Base-by-base conservation (phyloP, 108 stramenopile genomes). In the Skeletonema marinoi region DNA sequence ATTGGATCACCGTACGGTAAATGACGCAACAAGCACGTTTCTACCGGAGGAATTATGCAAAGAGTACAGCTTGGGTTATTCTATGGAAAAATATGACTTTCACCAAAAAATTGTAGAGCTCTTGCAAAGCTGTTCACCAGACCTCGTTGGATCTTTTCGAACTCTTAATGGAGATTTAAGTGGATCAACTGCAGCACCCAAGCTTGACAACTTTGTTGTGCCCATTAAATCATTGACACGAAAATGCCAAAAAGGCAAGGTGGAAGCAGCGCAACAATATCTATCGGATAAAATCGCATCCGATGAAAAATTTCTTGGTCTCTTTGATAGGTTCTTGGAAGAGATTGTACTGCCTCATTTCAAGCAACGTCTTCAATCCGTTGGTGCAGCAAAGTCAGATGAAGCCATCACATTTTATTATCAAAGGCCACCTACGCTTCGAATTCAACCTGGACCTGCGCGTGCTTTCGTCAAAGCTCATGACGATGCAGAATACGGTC, bases 371-470 rank as follows among this genome's bases (percentile, higher is more conserved):
- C 82, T 96, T 19, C 29, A 72, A 16, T 59, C 54, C 9, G 61
- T 74, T 21, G 83, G 70, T 29, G 78, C 38, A 32, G 32, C 58
- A 16, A 32, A 31, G 31, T 41, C 68, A 13, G 65, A 78, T 31
- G 42, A 51, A 17, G 72, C 82, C 2, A 33, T 85, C 12, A 87
- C 83, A 35, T 97, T 95, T 82, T 95, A 92, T 63, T 88, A 88
- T 71, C 96, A 97, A 71, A 77, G 92, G 11, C 96, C 96, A 54
- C 96, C 96, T 8, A 97, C 96, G 10, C 56, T 97, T 16, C 82
- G 96, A 0, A 78, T 97, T 68, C 96, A 97, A 72, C 96, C 96
- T 17, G 96, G 96, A 39, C 94, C 96, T 33, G 87, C 76, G 13
- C 86, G 89, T 67, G 85, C 90, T 5, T 64, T 80, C 42, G 96